Conservation (phyloP, 164 flowering plant genomes). For the Akebia trifoliata region DNA sequence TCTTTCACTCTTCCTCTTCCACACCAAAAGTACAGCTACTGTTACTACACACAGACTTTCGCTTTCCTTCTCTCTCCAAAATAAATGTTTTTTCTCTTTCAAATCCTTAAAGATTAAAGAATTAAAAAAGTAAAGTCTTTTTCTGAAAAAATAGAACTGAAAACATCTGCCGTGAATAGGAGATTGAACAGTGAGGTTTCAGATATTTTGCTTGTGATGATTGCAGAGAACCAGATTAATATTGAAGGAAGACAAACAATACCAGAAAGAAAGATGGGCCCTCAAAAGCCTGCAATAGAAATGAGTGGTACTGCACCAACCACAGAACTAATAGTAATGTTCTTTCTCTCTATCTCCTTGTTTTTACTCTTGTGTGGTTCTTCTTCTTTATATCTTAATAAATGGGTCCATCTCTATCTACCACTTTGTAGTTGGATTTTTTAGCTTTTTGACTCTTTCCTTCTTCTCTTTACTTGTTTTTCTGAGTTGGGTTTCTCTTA, state of each 20-base stretch:
- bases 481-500: slow-evolving; percentile 21
- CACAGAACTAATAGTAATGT: slow-evolving; percentile 6
- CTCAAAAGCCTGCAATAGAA: slow-evolving; percentile 15
- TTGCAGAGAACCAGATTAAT: slow-evolving; percentile 36
- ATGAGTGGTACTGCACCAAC: slow-evolving; percentile 9
- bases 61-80: too few relatives aligned
- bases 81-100: too few relatives aligned
- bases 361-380: slow-evolving; percentile 25
- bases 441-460: slow-evolving; percentile 11
- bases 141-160: not conserved
- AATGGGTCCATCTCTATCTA: slow-evolving; percentile 32
- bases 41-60: too few relatives aligned
- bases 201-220: slow-evolving; percentile 48
- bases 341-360: slow-evolving; percentile 22
- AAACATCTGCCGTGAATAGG: slow-evolving; percentile 40
- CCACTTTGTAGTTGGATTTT: slow-evolving; percentile 12
- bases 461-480: slow-evolving; percentile 19
- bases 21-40: too few relatives aligned
- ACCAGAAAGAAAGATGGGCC: slow-evolving; percentile 3
- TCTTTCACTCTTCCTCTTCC: too few relatives aligned
- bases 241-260: slow-evolving; percentile 9
- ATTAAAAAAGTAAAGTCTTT: not conserved
- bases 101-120: too few relatives aligned
- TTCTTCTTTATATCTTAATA: slow-evolving; percentile 18
- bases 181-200: slow-evolving; percentile 44